phyloP scores from a whole-genome alignment of 208 protist species.

The Blastocrithidia nonstop region DNA sequence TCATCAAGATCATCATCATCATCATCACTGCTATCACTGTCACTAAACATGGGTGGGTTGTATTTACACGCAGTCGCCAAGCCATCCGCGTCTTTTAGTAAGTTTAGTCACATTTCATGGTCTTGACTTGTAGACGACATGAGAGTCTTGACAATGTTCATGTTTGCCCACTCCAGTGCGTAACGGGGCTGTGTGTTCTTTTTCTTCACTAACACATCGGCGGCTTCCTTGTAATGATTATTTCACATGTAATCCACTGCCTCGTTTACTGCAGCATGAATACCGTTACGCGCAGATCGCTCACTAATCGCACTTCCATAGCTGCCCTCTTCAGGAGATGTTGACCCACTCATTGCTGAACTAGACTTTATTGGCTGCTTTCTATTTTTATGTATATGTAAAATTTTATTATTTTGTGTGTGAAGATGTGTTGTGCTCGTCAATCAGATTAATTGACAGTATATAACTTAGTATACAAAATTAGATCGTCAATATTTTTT shows the following conservation, averaged over 20 bases:
- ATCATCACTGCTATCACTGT: conserved; percentile 18
- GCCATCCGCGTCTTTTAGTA: conserved; percentile 66
- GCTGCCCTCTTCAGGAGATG: not conserved
- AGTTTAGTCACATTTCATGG: conserved; percentile 38
- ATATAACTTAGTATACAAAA: not conserved
- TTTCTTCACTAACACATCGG: conserved; percentile 24
- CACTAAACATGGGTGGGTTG: conserved; percentile 42
- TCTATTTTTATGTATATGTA: not conserved
- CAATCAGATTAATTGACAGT: no score
- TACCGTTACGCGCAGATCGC: conserved; percentile 9
- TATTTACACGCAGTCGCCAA: conserved; percentile 61
- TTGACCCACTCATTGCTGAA: not conserved
- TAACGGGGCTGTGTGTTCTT: conserved; percentile 72
- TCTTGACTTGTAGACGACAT: conserved; percentile 76
- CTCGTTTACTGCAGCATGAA: conserved; percentile 29
- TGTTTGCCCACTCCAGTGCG: conserved; percentile 69
- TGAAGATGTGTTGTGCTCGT: conserved; percentile 1
- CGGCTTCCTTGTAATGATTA: conserved; percentile 60
- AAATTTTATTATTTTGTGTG: conserved; percentile 1
- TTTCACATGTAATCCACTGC: conserved; percentile 71
- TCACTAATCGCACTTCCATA: conserved; percentile 14
- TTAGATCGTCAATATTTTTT: no score
- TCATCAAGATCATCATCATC: conserved; percentile 4
- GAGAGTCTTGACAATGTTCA: conserved; percentile 53
- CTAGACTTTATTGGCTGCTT: not conserved